phyloP scores from a whole-genome alignment of 345 rosid genomes.

The Draba incana region DNA sequence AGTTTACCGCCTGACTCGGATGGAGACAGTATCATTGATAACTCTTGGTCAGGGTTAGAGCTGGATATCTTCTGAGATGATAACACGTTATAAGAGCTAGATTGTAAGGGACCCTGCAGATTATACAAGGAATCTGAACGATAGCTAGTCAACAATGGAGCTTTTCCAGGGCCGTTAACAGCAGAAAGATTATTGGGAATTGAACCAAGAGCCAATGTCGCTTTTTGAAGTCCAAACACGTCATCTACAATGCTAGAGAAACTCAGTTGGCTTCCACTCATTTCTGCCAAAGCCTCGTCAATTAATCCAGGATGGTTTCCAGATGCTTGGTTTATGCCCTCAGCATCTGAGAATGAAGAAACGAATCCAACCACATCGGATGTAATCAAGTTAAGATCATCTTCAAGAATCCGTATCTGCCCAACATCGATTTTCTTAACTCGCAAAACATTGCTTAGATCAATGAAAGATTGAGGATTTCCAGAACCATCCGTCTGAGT shows the following conservation, averaged over 20 bases:
- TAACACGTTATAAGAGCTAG: constrained; percentile 54
- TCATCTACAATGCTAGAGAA: constrained; percentile 91
- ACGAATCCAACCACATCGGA: constrained; percentile 58
- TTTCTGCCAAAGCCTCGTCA: constrained; percentile 58
- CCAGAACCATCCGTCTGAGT: constrained; percentile 58
- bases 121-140: constrained; percentile 61
- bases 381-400: constrained; percentile 73
- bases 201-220: constrained; percentile 54
- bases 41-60: constrained; percentile 85
- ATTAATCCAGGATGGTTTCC: constrained; percentile 61
- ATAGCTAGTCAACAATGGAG: constrained; percentile 49
- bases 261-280: constrained; percentile 58
- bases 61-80: constrained; percentile 61
- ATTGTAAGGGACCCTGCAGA: constrained; percentile 53
- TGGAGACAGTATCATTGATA: constrained; percentile 66
- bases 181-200: constrained; percentile 24
- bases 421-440: constrained; percentile 71
- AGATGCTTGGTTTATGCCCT: constrained; percentile 51
- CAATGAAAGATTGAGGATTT: constrained; percentile 56
- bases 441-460: constrained; percentile 61
- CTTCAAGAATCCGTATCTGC: constrained; percentile 87
- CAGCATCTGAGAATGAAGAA: constrained; percentile 52
- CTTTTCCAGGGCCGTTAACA: constrained; percentile 23
- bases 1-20: constrained; percentile 54
- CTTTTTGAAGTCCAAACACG: constrained; percentile 88